Percentiles rank a stretch among this genome's conserved stretches.
Conservation (phyloP, 2,329 filamentous ascomycete species). For the Lecanicillium sp. region DNA sequence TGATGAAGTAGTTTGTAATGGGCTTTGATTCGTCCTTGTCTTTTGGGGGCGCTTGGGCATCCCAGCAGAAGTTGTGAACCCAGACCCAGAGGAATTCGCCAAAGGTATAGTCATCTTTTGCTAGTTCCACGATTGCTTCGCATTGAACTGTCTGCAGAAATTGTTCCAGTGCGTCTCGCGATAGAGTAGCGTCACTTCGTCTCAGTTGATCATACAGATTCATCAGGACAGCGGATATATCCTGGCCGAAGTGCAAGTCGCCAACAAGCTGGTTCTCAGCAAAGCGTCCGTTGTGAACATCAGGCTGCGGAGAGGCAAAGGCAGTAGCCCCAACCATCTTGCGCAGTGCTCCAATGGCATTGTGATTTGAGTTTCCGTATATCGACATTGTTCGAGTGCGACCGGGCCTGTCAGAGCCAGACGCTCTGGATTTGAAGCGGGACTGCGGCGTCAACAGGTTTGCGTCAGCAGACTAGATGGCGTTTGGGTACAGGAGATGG, state of each 20-base stretch:
- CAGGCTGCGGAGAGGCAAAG: conserved; percentile 19
- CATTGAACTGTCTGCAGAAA: conserved; percentile 46
- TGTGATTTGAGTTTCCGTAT: conserved; percentile 26
- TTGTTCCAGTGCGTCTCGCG: conserved; percentile 29
- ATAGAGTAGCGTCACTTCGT: conserved; percentile 20
- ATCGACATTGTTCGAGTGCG: conserved; percentile 30
- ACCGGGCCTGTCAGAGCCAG: conserved; percentile 13
- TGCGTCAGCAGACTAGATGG: neutral
- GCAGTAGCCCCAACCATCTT: conserved; percentile 26
- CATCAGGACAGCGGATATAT: conserved; percentile 39
- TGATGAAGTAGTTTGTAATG: conserved; percentile 87
- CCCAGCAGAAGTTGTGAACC: conserved; percentile 33
- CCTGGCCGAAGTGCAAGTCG: conserved; percentile 35
- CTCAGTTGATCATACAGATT: conserved; percentile 38
- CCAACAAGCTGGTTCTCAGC: conserved; percentile 11
- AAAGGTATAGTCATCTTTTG: conserved; percentile 33
- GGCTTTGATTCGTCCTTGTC: conserved; percentile 55
- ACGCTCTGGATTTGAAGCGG: neutral
- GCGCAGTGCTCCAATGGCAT: conserved; percentile 19
- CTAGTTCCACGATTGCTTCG: conserved; percentile 26
- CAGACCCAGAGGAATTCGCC: conserved; percentile 43
- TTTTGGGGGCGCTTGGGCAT: conserved; percentile 34
- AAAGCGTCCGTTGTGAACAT: conserved; percentile 18
- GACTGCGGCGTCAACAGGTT: neutral
- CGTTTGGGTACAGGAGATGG: neutral